Conservation (phyloP, 441 rosid species). For the Macaranga tanarius region DNA sequence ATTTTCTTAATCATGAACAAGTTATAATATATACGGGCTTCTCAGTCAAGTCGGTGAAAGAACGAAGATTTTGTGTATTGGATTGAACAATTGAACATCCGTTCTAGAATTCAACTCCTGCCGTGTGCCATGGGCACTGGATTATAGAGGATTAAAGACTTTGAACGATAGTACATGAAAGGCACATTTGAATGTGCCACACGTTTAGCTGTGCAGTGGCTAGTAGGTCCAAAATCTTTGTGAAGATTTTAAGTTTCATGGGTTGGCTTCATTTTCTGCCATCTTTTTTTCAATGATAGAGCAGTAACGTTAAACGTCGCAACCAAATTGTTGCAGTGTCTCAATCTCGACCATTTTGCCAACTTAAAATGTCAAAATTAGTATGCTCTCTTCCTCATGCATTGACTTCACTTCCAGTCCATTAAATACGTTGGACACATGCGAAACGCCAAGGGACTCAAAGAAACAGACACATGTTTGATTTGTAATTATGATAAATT, state of each 20-base stretch:
- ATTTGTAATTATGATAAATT: too few species aligned
- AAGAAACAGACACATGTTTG: too few species aligned
- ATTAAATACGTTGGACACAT: too few species aligned
- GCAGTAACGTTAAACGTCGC: too few species aligned
- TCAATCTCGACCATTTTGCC: too few species aligned
- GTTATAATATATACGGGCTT: background rate
- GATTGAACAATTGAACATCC: background rate
- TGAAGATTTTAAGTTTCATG: background rate
- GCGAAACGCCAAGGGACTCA: too few species aligned
- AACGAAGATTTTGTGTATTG: background rate
- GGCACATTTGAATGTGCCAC: background rate
- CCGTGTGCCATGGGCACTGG: background rate
- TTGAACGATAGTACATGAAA: background rate
- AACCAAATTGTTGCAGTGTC: too few species aligned
- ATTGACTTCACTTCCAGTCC: too few species aligned
- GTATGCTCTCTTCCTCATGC: too few species aligned
- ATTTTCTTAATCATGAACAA: background rate
- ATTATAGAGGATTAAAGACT: background rate
- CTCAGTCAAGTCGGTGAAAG: background rate
- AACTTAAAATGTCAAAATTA: too few species aligned
- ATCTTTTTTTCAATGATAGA: too few species aligned
- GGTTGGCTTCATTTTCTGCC: too few species aligned
- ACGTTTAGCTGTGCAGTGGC: background rate
- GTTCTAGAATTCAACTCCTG: background rate
- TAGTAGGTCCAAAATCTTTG: background rate